A percentile compares a stretch with the other conserved stretches of the same genome.
Evolutionary conservation across 148 eudicot species (phyloP).

Genomic region (Spergularia bocconei): DNA sequence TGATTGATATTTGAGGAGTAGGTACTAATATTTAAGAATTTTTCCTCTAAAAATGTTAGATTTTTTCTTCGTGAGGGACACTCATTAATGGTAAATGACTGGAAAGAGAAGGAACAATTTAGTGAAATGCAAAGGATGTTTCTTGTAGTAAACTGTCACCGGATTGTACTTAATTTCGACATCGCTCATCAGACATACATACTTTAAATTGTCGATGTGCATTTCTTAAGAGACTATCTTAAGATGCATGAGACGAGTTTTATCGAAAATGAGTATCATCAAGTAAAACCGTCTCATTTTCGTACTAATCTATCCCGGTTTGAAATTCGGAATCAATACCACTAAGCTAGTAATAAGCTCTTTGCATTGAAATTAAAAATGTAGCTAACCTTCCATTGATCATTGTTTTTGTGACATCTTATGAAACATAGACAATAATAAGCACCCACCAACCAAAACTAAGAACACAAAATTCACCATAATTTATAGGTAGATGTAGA

Average conservation of each 20-base stretch:
- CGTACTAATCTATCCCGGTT: not conserved
- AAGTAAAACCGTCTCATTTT: no score
- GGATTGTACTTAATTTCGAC: no score
- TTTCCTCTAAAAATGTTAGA: not conserved
- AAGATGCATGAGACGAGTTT: no score
- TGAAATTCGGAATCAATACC: not conserved
- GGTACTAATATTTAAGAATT: not conserved
- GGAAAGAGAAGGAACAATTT: no score
- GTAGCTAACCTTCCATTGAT: not conserved
- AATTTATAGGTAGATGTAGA: slow-evolving; percentile 5
- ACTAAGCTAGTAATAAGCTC: not conserved
- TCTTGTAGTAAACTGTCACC: no score
- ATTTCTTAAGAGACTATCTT: no score
- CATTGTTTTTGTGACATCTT: slow-evolving; percentile 11
- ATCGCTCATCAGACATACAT: no score
- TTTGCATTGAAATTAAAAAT: slow-evolving; percentile 4
- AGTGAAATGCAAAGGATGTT: no score
- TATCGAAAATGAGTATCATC: no score
- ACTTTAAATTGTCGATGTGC: no score
- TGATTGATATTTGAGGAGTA: not conserved
- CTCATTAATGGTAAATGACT: not conserved
- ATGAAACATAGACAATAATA: slow-evolving; percentile 4
- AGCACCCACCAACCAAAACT: slow-evolving; percentile 21
- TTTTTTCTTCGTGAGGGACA: not conserved
- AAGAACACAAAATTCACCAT: not conserved